Evolutionary conservation across 257 asterid genomes (phyloP).

Genomic region (Prunella vulgaris): DNA sequence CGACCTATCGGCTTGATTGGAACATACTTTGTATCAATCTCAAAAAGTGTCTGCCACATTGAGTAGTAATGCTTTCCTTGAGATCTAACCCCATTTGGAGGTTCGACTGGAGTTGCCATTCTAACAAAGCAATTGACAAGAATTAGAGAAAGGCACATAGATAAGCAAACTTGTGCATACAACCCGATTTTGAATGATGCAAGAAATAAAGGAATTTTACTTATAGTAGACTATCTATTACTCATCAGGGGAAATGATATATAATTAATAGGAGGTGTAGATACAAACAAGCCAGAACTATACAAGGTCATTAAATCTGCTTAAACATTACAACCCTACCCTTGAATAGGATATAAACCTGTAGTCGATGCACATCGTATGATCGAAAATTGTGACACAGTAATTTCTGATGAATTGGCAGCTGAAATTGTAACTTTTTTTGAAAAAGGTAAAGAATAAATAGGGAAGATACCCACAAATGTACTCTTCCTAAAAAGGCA

Average conservation of each 20-base stretch:
- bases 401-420: background rate
- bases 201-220: background rate
- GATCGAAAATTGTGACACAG: background rate
- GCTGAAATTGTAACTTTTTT: background rate
- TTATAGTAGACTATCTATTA: background rate
- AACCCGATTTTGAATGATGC: background rate
- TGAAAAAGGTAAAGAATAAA: background rate
- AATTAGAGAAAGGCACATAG: background rate
- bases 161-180: background rate
- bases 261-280: background rate
- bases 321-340: background rate
- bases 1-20: constrained; percentile 72
- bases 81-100: constrained; percentile 50
- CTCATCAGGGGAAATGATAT: background rate
- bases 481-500: background rate
- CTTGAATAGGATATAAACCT: background rate
- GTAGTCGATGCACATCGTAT: background rate
- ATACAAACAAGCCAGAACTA: background rate
- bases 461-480: background rate
- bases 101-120: constrained; percentile 74
- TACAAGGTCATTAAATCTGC: background rate
- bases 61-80: constrained; percentile 58
- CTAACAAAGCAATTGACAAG: constrained; percentile 19
- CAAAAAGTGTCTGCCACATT: constrained; percentile 64
- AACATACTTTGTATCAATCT: constrained; percentile 57